Evolutionary conservation across 768 basidiomycete genomes (phyloP).

Genomic region (Mycena epipterygia): DNA sequence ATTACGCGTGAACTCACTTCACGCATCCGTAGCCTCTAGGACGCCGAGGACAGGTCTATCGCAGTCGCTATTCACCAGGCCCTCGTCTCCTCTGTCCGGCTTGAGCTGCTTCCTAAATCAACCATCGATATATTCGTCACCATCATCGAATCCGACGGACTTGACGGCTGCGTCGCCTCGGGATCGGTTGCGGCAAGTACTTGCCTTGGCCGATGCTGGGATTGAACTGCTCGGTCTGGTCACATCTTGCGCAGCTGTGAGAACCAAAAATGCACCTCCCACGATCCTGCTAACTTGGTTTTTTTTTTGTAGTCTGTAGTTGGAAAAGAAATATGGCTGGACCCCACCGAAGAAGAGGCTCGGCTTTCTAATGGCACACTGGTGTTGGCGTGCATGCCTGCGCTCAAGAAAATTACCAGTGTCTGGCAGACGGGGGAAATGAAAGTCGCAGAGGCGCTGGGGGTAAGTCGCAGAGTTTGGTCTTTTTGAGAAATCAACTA

Average conservation of each 20-base stretch:
- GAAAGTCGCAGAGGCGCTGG: conserved; percentile 63
- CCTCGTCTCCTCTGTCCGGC: conserved; percentile 83
- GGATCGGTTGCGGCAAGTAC: conserved; percentile 90
- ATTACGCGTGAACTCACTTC: conserved; percentile 26
- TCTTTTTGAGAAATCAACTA: conserved; percentile 3
- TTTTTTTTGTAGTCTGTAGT: conserved; percentile 63
- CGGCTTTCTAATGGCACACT: conserved; percentile 71
- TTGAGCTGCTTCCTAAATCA: conserved; percentile 95
- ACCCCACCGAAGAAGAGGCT: conserved; percentile 83
- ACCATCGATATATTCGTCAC: conserved; percentile 93
- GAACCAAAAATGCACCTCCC: conserved; percentile 38
- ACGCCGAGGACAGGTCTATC: conserved; percentile 92
- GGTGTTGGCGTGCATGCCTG: conserved; percentile 90
- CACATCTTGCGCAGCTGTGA: conserved; percentile 83
- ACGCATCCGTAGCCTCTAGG: conserved; percentile 63
- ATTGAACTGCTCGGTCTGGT: conserved; percentile 94
- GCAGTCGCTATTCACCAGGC: conserved; percentile 90
- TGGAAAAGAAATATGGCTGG: conserved; percentile 76
- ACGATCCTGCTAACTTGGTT: conserved; percentile 12
- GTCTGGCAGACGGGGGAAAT: conserved; percentile 89
- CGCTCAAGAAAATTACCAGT: conserved; percentile 84
- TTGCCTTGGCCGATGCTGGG: conserved; percentile 93
- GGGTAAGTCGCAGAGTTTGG: conserved; percentile 58
- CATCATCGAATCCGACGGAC: conserved; percentile 91
- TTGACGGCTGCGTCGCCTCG: conserved; percentile 90